Conservation (phyloP, 1,284 basidiomycete species). For the Peniophora sp. region DNA sequence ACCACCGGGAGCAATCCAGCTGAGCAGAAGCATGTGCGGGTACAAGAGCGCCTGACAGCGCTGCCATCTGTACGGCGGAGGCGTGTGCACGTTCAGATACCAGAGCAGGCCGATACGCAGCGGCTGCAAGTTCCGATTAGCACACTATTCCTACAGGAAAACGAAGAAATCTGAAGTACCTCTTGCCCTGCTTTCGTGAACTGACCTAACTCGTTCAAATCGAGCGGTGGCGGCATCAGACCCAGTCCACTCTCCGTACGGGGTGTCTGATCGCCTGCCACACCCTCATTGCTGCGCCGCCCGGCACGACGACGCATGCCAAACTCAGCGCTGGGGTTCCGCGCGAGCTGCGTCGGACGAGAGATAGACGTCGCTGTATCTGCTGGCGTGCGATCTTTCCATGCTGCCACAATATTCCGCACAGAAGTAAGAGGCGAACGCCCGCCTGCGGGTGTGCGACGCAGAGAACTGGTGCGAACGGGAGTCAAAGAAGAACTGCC, state of each 20-base stretch:
- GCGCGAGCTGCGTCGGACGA: constrained; percentile 21
- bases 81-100: constrained; percentile 84
- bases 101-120: constrained; percentile 76
- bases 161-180: constrained; percentile 26
- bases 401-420: constrained; percentile 70
- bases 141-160: constrained; percentile 5
- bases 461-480: constrained; percentile 33
- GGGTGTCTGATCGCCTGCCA: constrained; percentile 22
- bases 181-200: constrained; percentile 32
- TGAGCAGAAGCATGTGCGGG: constrained; percentile 69
- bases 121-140: constrained; percentile 42
- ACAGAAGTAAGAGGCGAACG: constrained; percentile 66
- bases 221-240: constrained; percentile 35
- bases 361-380: constrained; percentile 18
- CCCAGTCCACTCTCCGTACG: neutral
- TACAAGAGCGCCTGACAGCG: constrained; percentile 79
- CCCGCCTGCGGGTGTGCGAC: constrained; percentile 51
- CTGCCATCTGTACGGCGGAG: constrained; percentile 76
- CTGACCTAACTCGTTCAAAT: constrained; percentile 35
- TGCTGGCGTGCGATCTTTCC: constrained; percentile 61
- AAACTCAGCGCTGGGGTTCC: constrained; percentile 43
- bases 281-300: constrained; percentile 31
- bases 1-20: constrained; percentile 75
- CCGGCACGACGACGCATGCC: constrained; percentile 54
- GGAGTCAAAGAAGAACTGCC: constrained; percentile 13